Conservation (phyloP, 208 protist genomes). For the Wallacemonas sp. region DNA sequence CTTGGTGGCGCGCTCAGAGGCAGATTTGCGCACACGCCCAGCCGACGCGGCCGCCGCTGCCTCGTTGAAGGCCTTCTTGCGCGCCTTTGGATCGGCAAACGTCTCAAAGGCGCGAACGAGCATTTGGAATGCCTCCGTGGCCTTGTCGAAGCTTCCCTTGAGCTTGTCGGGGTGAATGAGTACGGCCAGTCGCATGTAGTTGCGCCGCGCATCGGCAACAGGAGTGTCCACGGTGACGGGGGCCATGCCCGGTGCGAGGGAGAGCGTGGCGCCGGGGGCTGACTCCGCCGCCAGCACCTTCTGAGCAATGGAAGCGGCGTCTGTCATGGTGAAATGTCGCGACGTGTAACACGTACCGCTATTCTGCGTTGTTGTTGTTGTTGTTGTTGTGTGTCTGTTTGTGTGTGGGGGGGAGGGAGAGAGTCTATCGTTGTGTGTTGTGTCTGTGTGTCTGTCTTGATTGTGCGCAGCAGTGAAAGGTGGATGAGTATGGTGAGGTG, state of each 20-base stretch:
- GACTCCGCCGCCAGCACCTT: constrained; percentile 48
- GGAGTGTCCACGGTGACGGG: constrained; percentile 60
- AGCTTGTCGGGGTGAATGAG: constrained; percentile 85
- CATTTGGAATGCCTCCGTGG: constrained; percentile 83
- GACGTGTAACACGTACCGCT: no score
- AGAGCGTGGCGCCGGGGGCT: constrained; percentile 57
- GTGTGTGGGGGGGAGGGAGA: no score
- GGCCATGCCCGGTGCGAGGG: constrained; percentile 58
- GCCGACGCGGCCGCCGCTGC: background rate
- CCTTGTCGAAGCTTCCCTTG: constrained; percentile 51
- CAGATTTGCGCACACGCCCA: no score
- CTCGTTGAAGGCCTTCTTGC: constrained; percentile 37
- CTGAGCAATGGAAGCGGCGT: constrained; percentile 48
- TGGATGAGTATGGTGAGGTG: no score
- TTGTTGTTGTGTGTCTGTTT: no score
- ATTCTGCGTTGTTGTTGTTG: no score
- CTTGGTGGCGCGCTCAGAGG: no score
- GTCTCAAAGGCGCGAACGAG: constrained; percentile 82
- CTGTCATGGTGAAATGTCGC: constrained; percentile 19
- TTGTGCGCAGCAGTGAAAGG: no score
- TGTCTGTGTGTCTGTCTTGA: no score
- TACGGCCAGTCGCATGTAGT: constrained; percentile 80
- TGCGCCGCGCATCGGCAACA: constrained; percentile 65
- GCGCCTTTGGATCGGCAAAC: constrained; percentile 64
- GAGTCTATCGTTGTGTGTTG: no score